phyloP scores from a whole-genome alignment of 2,329 filamentous ascomycete species.

The Sclerotiophoma versabilis region DNA sequence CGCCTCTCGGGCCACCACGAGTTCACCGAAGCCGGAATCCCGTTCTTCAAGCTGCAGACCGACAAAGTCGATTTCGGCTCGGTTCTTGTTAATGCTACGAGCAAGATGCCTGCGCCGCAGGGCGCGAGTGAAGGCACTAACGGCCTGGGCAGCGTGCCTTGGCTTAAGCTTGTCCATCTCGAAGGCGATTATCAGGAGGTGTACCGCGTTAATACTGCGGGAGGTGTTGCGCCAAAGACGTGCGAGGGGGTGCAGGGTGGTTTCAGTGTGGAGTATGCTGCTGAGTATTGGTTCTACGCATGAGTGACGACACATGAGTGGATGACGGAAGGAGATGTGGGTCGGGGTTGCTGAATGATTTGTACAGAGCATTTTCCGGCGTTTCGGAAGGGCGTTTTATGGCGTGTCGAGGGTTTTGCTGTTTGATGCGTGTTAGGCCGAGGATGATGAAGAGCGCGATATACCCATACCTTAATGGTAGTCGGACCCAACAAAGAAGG shows the following conservation, averaged over 20 bases:
- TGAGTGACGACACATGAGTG: conserved; percentile 10
- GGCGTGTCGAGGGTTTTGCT: background rate
- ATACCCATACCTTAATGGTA: conserved; percentile 21
- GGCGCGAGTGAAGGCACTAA: conserved; percentile 65
- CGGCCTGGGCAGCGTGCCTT: conserved; percentile 71
- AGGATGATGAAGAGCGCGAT: no score
- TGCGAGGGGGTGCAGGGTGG: conserved; percentile 69
- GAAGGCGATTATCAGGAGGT: conserved; percentile 69
- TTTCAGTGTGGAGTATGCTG: conserved; percentile 81
- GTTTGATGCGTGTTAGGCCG: background rate
- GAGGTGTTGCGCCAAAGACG: conserved; percentile 75
- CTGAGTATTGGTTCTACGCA: conserved; percentile 74
- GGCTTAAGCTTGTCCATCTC: conserved; percentile 72
- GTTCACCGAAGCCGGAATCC: conserved; percentile 74
- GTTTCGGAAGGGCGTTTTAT: conserved; percentile 28
- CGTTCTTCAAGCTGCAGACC: conserved; percentile 81
- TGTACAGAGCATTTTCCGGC: conserved; percentile 46
- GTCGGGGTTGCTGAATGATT: conserved; percentile 6
- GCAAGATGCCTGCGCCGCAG: conserved; percentile 67
- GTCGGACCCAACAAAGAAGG: conserved; percentile 33
- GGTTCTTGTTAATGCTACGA: conserved; percentile 69
- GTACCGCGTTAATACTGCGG: conserved; percentile 84
- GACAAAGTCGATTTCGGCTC: conserved; percentile 61
- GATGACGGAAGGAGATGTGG: no score
- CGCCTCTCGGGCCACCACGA: conserved; percentile 79